Conservation (phyloP, 495 filamentous ascomycete species). For the Trichoderma gamsii region DNA sequence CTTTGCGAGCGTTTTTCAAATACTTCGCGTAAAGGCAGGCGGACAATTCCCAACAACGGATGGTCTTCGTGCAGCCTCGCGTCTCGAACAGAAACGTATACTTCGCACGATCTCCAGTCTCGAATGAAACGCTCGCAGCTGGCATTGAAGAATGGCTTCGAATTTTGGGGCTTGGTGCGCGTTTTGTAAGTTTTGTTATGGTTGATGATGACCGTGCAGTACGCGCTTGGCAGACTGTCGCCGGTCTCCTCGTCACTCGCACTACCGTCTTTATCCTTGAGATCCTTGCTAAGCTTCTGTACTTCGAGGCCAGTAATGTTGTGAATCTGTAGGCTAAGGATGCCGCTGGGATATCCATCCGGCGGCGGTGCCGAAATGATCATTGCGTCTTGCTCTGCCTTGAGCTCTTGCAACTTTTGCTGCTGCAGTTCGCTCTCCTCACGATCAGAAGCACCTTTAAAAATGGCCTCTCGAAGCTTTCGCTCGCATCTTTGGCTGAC, state of each 20-base stretch:
- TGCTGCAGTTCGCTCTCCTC: slow-evolving; percentile 51
- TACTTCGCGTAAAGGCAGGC: slow-evolving; percentile 53
- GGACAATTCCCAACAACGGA: slow-evolving; percentile 60
- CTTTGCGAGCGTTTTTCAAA: slow-evolving; percentile 54
- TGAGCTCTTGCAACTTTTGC: slow-evolving; percentile 56
- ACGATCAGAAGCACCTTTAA: slow-evolving; percentile 16
- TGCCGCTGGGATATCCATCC: slow-evolving; percentile 50
- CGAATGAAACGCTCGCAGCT: slow-evolving; percentile 64
- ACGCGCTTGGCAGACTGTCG: slow-evolving; percentile 57
- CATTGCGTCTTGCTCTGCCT: slow-evolving; percentile 45
- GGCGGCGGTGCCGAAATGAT: slow-evolving; percentile 55
- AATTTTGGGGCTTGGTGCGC: slow-evolving; percentile 68
- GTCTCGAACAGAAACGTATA: slow-evolving; percentile 62
- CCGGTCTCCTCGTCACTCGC: slow-evolving; percentile 46
- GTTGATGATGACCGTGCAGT: slow-evolving; percentile 66
- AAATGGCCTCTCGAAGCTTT: slow-evolving; percentile 55
- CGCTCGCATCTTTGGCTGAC: slow-evolving; percentile 45
- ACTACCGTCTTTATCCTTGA: slow-evolving; percentile 23
- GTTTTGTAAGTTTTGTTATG: slow-evolving; percentile 65
- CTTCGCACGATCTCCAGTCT: slow-evolving; percentile 59
- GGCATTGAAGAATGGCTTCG: slow-evolving; percentile 73
- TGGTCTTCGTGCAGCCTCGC: slow-evolving; percentile 58
- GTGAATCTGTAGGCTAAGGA: slow-evolving; percentile 65
- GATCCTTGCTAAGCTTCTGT: slow-evolving; percentile 35
- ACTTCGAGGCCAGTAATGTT: slow-evolving; percentile 65